These are phyloP conservation scores for Yamadazyma triangularis DNA, from an alignment of 1,139 yeast genomes.

Conservation along the genomic window DNA sequence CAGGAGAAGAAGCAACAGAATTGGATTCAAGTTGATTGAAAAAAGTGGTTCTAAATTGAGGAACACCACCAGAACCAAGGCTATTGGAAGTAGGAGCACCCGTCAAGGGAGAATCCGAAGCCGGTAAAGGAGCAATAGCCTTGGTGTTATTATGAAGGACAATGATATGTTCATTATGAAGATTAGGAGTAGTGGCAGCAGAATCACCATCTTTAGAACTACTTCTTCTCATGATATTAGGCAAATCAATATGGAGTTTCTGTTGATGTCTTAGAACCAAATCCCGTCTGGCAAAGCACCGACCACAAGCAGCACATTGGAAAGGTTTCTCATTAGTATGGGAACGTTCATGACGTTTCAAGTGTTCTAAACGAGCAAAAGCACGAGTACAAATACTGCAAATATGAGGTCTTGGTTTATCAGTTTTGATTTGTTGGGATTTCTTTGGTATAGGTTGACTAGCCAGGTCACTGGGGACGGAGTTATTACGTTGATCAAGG, in stretches of 20 bases:
- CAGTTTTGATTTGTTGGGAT: slow-evolving; percentile 76
- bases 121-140: slow-evolving; percentile 42
- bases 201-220: slow-evolving; percentile 9
- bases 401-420: slow-evolving; percentile 88
- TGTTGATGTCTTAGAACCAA: slow-evolving; percentile 47
- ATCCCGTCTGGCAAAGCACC: slow-evolving; percentile 47
- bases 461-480: slow-evolving; percentile 1
- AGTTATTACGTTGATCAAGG: background rate
- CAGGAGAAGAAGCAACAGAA: background rate
- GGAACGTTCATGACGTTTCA: slow-evolving; percentile 89
- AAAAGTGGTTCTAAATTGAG: slow-evolving; percentile 20
- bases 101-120: slow-evolving; percentile 3
- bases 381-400: slow-evolving; percentile 94
- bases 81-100: slow-evolving; percentile 3
- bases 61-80: slow-evolving; percentile 10
- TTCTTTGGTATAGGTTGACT: slow-evolving; percentile 80
- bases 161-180: slow-evolving; percentile 35
- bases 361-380: slow-evolving; percentile 90
- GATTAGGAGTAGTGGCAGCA: slow-evolving; percentile 2
- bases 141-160: slow-evolving; percentile 41
- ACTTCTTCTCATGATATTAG: slow-evolving; percentile 19
- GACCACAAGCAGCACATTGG: slow-evolving; percentile 48
- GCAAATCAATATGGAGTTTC: slow-evolving; percentile 29
- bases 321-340: slow-evolving; percentile 97
- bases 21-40: too few species aligned